These are phyloP conservation scores for Eucalyptus leucophloia DNA, from an alignment of 345 rosid genomes.

Conservation along the genomic window DNA sequence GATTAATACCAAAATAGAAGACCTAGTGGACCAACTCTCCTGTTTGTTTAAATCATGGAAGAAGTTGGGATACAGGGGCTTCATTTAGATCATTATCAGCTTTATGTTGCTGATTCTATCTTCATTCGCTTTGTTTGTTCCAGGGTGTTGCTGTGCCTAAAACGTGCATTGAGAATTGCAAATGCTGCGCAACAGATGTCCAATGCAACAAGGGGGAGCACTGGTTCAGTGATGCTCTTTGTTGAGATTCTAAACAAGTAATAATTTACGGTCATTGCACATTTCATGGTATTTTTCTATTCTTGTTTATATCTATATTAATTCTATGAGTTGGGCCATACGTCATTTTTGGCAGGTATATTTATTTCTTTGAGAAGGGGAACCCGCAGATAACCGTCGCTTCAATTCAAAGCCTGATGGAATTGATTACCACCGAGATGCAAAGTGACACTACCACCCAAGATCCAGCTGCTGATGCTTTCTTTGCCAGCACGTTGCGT, in stretches of 20 bases:
- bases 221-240: constrained; percentile 71
- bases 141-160: constrained; percentile 88
- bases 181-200: constrained; percentile 92
- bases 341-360: constrained; percentile 37
- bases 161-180: constrained; percentile 93
- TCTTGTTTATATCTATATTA: not conserved
- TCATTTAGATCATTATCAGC: not conserved
- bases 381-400: constrained; percentile 59
- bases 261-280: not conserved
- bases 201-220: constrained; percentile 59
- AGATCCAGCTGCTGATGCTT: constrained; percentile 70
- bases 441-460: constrained; percentile 52
- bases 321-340: not conserved
- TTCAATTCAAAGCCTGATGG: constrained; percentile 71
- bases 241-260: constrained; percentile 98
- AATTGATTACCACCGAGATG: constrained; percentile 67
- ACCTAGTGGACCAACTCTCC: not conserved
- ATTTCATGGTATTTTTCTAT: not conserved
- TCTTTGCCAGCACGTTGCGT: constrained; percentile 61
- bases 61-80: not conserved
- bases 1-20: not conserved
- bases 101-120: not conserved
- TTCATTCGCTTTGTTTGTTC: not conserved
- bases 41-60: not conserved
- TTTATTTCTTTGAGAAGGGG: constrained; percentile 90